Evolutionary conservation across 2,329 filamentous ascomycete species (phyloP), one percentile per base, ranked within the genome.

Genomic region (Xylariales sp.): DNA sequence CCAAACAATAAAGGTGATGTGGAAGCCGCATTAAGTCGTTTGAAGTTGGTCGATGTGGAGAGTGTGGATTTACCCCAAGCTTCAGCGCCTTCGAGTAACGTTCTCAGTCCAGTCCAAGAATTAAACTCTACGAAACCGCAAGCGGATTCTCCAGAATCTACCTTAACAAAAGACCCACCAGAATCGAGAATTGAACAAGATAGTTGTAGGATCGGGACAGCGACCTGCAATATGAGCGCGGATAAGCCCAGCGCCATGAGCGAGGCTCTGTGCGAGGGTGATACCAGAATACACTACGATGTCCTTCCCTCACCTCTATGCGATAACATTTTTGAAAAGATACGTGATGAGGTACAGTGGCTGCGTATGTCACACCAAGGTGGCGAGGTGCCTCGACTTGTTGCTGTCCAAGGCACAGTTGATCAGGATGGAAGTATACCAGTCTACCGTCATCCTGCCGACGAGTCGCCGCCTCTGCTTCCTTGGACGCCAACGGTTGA

Each of bases 361-460:
- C 83, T 91, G 55, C 84, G 78, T 47, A 97, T 98, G 93, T 83
- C 83, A 29, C 93, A 97, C 51, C 84, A 91, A 47, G 87, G 88
- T 23, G 90, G 93, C 18, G 85, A 93, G 51, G 93, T 97, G 1
- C 93, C 93, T 29, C 81, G 93, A 25, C 76, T 96, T 3, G 88
- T 97, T 6, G 89, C 88, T 33, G 89, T 95, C 15, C 90, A 97
- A 59, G 93, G 90, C 4, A 67, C 75, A 13, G 68, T 89, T 20
- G 71, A 70, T 27, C 56, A 69, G 0, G 81, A 91, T 51, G 87
- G 86, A 14, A 82, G 72, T 47, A 82, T 86, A 58, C 93, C 93
- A 16, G 74, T 97, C n/a, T 98, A 98, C 60, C 85, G 93, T 12
- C 93, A 97, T 60, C 93, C 93, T 30, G 79, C 88, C 4, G 93